A percentile compares a stretch with the other conserved stretches of the same genome.
These are phyloP conservation scores for Cordyceps fumosorosea DNA, from an alignment of 2,329 filamentous ascomycete genomes.

Conservation along the genomic window DNA sequence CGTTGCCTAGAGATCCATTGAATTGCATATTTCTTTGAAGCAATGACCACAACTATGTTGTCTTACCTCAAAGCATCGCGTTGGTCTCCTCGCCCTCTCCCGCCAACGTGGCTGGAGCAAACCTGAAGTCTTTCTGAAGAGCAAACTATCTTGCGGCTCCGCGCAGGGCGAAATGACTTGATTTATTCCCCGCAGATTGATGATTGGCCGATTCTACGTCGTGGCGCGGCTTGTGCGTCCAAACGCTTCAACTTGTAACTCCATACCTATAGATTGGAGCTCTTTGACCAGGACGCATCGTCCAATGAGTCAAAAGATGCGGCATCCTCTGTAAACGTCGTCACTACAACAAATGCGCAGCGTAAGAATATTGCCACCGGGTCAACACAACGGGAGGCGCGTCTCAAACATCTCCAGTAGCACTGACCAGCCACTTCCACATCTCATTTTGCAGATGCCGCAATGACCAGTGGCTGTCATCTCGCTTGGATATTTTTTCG, in stretches of 20 bases:
- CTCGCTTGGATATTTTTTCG: neutral
- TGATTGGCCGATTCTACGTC: neutral
- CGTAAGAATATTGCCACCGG: neutral
- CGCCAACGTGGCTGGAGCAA: neutral
- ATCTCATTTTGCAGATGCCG: neutral
- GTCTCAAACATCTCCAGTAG: neutral
- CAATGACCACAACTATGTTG: neutral
- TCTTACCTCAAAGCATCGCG: neutral
- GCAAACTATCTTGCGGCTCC: constrained; percentile 2
- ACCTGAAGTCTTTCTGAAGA: neutral
- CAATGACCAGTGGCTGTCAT: neutral
- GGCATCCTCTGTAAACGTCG: neutral
- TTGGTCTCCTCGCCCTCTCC: neutral
- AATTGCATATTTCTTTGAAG: neutral
- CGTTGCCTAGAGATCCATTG: neutral
- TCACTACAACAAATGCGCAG: neutral
- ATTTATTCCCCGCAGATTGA: neutral
- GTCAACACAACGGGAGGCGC: neutral
- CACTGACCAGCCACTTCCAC: neutral
- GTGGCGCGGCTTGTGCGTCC: neutral
- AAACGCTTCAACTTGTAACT: neutral
- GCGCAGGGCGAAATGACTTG: neutral
- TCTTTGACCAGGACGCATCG: neutral
- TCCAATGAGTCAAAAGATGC: neutral
- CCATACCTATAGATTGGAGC: neutral